phyloP scores from a whole-genome alignment of 140 eudicot species.

The Flaveria floridana region DNA sequence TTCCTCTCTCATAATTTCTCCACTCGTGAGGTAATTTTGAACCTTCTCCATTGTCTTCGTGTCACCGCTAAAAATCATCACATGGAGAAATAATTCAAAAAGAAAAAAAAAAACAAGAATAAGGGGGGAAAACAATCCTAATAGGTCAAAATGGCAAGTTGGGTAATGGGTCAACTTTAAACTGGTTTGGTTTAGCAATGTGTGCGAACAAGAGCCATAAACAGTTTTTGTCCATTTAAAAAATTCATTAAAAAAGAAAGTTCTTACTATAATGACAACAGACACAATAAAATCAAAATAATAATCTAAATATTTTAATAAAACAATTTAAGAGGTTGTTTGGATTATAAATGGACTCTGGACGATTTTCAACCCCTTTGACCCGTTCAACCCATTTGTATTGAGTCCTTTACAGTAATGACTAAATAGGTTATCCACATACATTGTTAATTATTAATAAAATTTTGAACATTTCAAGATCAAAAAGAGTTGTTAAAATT shows the following conservation, averaged over 20 bases:
- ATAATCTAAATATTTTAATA: neutral
- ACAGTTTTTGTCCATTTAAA: neutral
- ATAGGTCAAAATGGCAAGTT: neutral
- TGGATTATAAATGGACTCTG: neutral
- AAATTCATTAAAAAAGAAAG: neutral
- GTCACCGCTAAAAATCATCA: constrained; percentile 52
- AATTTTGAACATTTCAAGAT: neutral
- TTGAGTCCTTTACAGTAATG: neutral
- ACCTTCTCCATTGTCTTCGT: constrained; percentile 39
- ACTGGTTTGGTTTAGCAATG: neutral
- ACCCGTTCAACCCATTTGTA: neutral
- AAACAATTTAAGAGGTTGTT: neutral
- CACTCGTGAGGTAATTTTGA: constrained; percentile 55
- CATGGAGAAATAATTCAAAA: neutral
- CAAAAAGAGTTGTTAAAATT: neutral
- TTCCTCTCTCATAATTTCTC: constrained; percentile 63
- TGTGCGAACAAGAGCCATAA: neutral
- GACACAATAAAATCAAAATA: neutral
- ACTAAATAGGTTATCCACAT: neutral
- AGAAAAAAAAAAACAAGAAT: neutral
- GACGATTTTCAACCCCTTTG: neutral
- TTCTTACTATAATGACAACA: neutral
- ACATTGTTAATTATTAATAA: neutral
- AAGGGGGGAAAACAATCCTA: neutral
- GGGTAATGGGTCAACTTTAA: neutral